Evolutionary conservation across 768 basidiomycete genomes (phyloP).

Genomic region (Tylopilus rubrobrunneus): DNA sequence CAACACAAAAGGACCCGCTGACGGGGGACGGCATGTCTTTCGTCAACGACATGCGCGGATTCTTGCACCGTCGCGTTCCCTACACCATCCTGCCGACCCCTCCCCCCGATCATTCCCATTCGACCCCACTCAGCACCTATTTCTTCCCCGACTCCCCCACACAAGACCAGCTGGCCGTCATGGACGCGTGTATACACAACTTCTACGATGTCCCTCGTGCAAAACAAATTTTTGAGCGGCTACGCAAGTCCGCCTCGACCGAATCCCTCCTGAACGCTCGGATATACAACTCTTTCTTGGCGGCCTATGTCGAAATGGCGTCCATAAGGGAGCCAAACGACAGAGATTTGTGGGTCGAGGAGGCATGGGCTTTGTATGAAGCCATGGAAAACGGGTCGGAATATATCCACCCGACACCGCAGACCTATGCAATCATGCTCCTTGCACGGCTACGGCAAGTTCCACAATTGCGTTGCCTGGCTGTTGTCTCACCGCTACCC

Average conservation of each 20-base stretch:
- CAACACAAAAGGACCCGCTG: constrained; percentile 22
- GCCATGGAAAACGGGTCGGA: constrained; percentile 49
- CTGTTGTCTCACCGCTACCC: constrained; percentile 10
- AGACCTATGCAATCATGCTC: constrained; percentile 70
- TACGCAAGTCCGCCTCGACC: constrained; percentile 43
- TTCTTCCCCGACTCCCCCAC: constrained; percentile 65
- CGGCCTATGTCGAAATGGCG: constrained; percentile 62
- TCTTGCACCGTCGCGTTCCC: constrained; percentile 43
- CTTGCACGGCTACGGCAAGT: constrained; percentile 52
- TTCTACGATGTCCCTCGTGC: constrained; percentile 76
- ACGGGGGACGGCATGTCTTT: constrained; percentile 10
- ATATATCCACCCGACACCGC: constrained; percentile 45
- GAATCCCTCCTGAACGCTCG: constrained; percentile 45
- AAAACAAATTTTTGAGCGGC: constrained; percentile 61
- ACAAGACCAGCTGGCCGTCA: constrained; percentile 69
- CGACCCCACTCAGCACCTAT: constrained; percentile 39
- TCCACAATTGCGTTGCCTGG: background rate
- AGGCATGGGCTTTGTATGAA: constrained; percentile 58
- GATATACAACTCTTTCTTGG: constrained; percentile 63
- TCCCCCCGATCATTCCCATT: constrained; percentile 44
- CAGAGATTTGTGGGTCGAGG: constrained; percentile 54
- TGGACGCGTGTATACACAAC: constrained; percentile 79
- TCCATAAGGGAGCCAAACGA: constrained; percentile 40
- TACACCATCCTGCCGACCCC: constrained; percentile 68
- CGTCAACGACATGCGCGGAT: constrained; percentile 43